phyloP scores from a whole-genome alignment of 2,329 filamentous ascomycete genomes.

The Cordyceps cicadae region DNA sequence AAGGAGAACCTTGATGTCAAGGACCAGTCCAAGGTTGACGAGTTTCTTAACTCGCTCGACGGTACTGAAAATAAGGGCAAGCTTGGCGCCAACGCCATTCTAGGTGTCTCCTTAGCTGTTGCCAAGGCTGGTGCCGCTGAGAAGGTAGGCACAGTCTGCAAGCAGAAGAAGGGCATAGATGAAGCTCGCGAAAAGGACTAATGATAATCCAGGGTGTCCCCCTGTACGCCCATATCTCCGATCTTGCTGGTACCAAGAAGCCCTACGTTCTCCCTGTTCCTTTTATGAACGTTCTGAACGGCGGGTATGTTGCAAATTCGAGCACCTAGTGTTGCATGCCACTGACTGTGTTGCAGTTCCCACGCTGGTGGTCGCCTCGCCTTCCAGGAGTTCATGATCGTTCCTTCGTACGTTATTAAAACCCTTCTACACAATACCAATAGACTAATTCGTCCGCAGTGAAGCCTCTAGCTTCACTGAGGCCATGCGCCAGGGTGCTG shows the following conservation, averaged over 20 bases:
- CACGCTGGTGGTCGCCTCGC: slow-evolving; percentile 94
- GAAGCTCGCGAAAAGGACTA: background rate
- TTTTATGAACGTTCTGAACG: slow-evolving; percentile 92
- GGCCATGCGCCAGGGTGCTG: slow-evolving; percentile 89
- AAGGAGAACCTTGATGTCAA: slow-evolving; percentile 77
- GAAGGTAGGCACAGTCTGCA: slow-evolving; percentile 45
- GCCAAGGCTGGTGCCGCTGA: slow-evolving; percentile 85
- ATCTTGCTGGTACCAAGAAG: slow-evolving; percentile 84
- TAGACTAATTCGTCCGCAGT: slow-evolving; percentile 31
- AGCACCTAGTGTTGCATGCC: background rate
- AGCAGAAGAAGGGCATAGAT: background rate
- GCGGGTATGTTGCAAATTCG: slow-evolving; percentile 38
- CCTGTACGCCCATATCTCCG: slow-evolving; percentile 80
- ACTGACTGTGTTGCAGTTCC: slow-evolving; percentile 46
- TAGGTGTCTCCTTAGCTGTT: slow-evolving; percentile 75
- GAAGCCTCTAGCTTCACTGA: slow-evolving; percentile 86
- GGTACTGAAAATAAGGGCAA: slow-evolving; percentile 81
- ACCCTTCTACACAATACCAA: slow-evolving; percentile 10
- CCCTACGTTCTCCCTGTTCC: slow-evolving; percentile 83
- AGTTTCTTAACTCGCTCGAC: slow-evolving; percentile 79
- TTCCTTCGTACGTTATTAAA: slow-evolving; percentile 59
- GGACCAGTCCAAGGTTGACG: slow-evolving; percentile 76
- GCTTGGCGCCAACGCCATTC: slow-evolving; percentile 80
- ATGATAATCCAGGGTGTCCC: slow-evolving; percentile 53
- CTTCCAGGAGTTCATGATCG: slow-evolving; percentile 97